A percentile compares a stretch with the other conserved stretches of the same genome.
Conservation (phyloP, 495 filamentous ascomycete species). For the Baudoinia panamericana region DNA sequence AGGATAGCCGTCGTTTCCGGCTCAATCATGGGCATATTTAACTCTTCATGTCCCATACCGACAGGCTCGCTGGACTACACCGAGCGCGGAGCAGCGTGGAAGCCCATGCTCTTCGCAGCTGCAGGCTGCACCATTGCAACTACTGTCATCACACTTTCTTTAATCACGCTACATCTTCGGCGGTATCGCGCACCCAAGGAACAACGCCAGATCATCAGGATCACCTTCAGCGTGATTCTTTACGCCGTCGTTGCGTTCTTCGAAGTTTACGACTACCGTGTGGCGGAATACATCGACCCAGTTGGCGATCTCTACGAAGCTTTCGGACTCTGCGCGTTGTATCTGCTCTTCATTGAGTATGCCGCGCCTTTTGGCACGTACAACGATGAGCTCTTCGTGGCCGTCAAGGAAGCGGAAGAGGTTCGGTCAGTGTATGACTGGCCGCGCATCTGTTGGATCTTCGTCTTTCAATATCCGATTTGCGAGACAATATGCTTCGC, state of each 20-base stretch:
- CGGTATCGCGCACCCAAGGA: constrained; percentile 13
- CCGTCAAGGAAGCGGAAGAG: constrained; percentile 1
- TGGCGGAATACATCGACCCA: constrained; percentile 9
- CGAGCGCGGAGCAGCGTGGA: constrained; percentile 4
- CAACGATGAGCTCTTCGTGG: constrained; percentile 7
- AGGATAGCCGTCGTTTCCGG: too few species aligned
- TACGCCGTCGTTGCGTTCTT: constrained; percentile 8
- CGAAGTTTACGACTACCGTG: constrained; percentile 4
- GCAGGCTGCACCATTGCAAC: background rate
- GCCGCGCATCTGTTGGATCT: constrained; percentile 7
- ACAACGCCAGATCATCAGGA: constrained; percentile 16
- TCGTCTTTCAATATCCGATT: constrained; percentile 14
- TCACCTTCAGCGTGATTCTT: constrained; percentile 7
- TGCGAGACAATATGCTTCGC: background rate
- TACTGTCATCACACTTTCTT: background rate
- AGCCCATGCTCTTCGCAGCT: constrained; percentile 2
- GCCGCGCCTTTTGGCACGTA: constrained; percentile 9
- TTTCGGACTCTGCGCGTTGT: constrained; percentile 11
- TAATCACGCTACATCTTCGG: constrained; percentile 10
- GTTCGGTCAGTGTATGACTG: constrained; percentile 1
- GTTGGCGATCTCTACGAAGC: constrained; percentile 13
- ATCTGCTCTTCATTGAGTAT: constrained; percentile 12
- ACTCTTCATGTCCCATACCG: constrained; percentile 5
- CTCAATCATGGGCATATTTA: too few species aligned
- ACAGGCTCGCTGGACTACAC: constrained; percentile 3